Base-by-base conservation (phyloP, 345 rosid species). In the Populus ilicifolia region DNA sequence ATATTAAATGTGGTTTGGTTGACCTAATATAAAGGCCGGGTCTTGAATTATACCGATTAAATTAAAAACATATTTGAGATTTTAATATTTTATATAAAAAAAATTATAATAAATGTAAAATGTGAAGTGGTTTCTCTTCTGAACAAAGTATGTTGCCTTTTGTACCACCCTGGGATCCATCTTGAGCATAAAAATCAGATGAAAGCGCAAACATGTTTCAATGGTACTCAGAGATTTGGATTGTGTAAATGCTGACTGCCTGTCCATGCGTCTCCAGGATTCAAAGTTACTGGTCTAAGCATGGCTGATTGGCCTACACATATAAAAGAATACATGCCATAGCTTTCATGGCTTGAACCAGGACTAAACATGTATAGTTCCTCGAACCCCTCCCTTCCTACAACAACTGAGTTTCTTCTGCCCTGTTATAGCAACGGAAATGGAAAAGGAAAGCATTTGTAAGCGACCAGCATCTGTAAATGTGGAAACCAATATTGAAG, bases 331-430 rank as follows among this genome's bases (percentile, higher is more conserved):
- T 90, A 93, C 84, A 84, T 89, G 74, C 92, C 83, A 63, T 91
- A 91, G 77, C 80, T 84, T 76, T 89, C 95, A 77, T 89, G 85
- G 39, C 38, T 83, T 17, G 97, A 90, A 21, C 99, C 97, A 13
- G 99, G 98, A 75, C 99, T 95, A 80, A 84, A 86, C 72, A 95
- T 76, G 77, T 95, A 95, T 62, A 93, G 78, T 84, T 91, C 98
- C 35, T 89, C 85, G 43, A 91, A 90, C 8, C 97, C 97, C 5
- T 83, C 87, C 80, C 97, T 85, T 77, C 92, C 90, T 59, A 90
- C 80, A 25, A 77, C 82, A 46, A 95, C 88, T 5, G 98, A 93
- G 89, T 91, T 93, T 75, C 98, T 89, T 85, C 93, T 87, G 20
- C 99, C 96, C 98, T 95, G 87, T 75, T 77, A 43, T 4, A 5